Evolutionary conservation across 2,329 filamentous ascomycete species (phyloP), one percentile per base, ranked within the genome.

Genomic region (Ceratocystis harringtonii): DNA sequence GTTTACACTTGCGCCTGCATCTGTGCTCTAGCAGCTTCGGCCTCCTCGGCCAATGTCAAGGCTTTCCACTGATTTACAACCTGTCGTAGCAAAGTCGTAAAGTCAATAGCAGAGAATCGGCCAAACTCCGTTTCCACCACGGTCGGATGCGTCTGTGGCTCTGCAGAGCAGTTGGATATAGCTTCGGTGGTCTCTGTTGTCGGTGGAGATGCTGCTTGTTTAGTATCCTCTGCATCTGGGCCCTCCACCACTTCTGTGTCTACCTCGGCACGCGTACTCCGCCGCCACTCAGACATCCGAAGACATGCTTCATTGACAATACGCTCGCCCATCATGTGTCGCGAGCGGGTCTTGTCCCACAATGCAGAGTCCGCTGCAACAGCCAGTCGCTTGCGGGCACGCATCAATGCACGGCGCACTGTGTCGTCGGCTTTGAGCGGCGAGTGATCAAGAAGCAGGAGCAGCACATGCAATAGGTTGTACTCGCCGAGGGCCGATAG

Each of bases 401-500:
- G 41, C n/a, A 36, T 12, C 30, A 67, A 61, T 28, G 66, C 66
- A 10, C 30, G 25, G 28, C 44, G 61, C 25, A 65, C 45, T 2
- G 55, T 62, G 12, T 50, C 50, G 17, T 67, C 66, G n/a, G 66
- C 48, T 19, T 22, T n/a, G 7, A 65, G 52, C 32, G 36, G 17
- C 30, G 57, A 32, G 3, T 32, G 22, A 17, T 61, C 57, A 25
- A 67, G n/a, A 6, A 65, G 60, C 2, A 43, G 25, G 41, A 67
- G 22, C 32, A 67, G 41, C 6, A 64, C 61, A 5, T 63, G 32
- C 15, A 67, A 25, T 10, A 65, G 5, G n/a, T 64, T 55, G 60
- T 67, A 67, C 12, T 67, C 63, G 32, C 48, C 30, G 10, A 67
- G 48, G 2, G 66, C 66, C 15, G 66, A 67, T 25, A 65, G 30